Evolutionary conservation across 129 eudicot species (phyloP).

Genomic region (carrot (Daucus carota)): DH1_v3.0 NC_030382.2:26508501-26509000

Average conservation of each 20-base stretch:
- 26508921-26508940: not conserved
- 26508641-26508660: conserved; percentile 4
- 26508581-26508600: not conserved
- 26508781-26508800: conserved; percentile 17
- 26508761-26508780: conserved; percentile 22
- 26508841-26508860: not conserved
- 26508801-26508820: conserved; percentile 19
- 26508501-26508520: not conserved
- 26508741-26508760: conserved; percentile 21
- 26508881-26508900: not conserved
- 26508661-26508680: conserved; percentile 7
- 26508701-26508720: conserved; percentile 13
- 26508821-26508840: not conserved
- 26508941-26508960: conserved; percentile 22
- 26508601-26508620: not conserved
- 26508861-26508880: not conserved
- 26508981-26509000: conserved; percentile 15
- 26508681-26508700: conserved; percentile 20
- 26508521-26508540: not conserved
- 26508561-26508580: not conserved
- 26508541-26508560: not conserved
- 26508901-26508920: not conserved
- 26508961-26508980: conserved; percentile 24
- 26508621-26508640: not conserved
- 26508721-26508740: conserved; percentile 13